Evolutionary conservation across 225 moss, liverwort and hornwort genomes (phyloP).

Genomic region (Bryum argenteum): DNA sequence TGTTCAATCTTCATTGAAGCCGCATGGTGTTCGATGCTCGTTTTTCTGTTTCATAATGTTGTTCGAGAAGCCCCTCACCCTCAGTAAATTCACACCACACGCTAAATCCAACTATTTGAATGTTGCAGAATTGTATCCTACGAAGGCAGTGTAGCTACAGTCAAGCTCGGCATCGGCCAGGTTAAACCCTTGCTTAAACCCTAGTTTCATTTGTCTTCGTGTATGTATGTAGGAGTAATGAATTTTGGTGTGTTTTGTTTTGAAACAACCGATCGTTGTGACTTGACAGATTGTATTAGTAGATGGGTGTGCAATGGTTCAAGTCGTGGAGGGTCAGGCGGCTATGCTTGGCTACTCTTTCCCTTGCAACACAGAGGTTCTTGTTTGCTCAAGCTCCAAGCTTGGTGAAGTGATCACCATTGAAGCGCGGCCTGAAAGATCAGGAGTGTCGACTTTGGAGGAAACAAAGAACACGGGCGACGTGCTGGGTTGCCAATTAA

Average conservation of each 20-base stretch:
- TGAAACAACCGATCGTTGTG: conserved; percentile 16
- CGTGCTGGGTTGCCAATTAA: conserved; percentile 44
- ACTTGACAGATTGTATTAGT: conserved; percentile 61
- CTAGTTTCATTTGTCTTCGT: background rate
- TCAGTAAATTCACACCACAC: background rate
- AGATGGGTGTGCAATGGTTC: conserved; percentile 90
- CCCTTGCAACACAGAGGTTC: conserved; percentile 62
- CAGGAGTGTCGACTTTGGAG: conserved; percentile 26
- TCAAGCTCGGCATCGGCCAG: conserved; percentile 57
- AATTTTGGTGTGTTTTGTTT: background rate
- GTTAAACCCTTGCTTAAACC: conserved; percentile 32
- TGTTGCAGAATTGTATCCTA: conserved; percentile 47
- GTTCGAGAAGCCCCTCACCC: background rate
- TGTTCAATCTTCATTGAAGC: background rate
- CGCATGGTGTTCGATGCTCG: background rate
- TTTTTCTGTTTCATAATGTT: background rate
- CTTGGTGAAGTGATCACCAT: conserved; percentile 71
- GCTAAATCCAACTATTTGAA: conserved; percentile 12
- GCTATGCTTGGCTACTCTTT: conserved; percentile 82
- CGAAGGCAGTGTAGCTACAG: conserved; percentile 40
- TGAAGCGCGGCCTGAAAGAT: conserved; percentile 50
- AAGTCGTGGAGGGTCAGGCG: conserved; percentile 70
- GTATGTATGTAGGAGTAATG: background rate
- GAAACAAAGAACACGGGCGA: conserved; percentile 28
- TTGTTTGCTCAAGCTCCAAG: conserved; percentile 87